Percentiles rank a stretch among this genome's conserved stretches.
Evolutionary conservation across 2,329 filamentous ascomycete species (phyloP).

Genomic region (Orbilia quercus): DNA sequence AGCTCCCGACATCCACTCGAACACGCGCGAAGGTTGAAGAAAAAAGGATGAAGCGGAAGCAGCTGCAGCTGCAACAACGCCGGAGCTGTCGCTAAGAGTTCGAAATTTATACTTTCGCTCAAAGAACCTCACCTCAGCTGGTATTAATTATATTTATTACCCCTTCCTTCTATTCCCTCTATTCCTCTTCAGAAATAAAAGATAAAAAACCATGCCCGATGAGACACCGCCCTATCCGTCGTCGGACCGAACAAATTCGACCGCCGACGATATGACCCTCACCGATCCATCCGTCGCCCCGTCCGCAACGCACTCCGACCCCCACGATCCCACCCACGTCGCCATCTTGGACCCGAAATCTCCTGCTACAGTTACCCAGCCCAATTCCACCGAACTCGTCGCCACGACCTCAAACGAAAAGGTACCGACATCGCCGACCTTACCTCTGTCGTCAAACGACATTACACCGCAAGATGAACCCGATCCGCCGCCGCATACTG

Average conservation of each 20-base stretch:
- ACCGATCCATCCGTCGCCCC: slow-evolving; percentile 52
- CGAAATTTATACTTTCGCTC: neutral
- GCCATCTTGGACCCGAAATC: slow-evolving; percentile 1
- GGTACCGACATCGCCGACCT: neutral
- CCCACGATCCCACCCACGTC: slow-evolving; percentile 13
- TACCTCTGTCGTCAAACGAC: neutral
- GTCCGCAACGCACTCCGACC: slow-evolving; percentile 38
- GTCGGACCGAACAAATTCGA: slow-evolving; percentile 39
- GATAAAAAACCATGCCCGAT: slow-evolving; percentile 23
- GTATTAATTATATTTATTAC: slow-evolving; percentile 1
- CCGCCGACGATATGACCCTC: slow-evolving; percentile 55
- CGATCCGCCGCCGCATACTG: slow-evolving; percentile 1
- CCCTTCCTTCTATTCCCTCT: neutral
- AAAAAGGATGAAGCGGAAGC: slow-evolving; percentile 18
- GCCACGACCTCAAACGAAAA: slow-evolving; percentile 25
- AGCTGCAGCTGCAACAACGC: slow-evolving; percentile 19
- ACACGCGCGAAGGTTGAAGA: too few relatives aligned
- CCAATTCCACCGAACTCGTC: neutral
- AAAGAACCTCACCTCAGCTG: too few relatives aligned
- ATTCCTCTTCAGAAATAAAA: neutral
- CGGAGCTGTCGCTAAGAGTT: neutral
- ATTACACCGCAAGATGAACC: slow-evolving; percentile 19
- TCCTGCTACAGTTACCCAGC: neutral
- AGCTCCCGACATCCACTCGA: slow-evolving; percentile 9
- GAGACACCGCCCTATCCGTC: slow-evolving; percentile 38